Conservation (phyloP, 495 filamentous ascomycete species). For the Neurospora sp. region DNA sequence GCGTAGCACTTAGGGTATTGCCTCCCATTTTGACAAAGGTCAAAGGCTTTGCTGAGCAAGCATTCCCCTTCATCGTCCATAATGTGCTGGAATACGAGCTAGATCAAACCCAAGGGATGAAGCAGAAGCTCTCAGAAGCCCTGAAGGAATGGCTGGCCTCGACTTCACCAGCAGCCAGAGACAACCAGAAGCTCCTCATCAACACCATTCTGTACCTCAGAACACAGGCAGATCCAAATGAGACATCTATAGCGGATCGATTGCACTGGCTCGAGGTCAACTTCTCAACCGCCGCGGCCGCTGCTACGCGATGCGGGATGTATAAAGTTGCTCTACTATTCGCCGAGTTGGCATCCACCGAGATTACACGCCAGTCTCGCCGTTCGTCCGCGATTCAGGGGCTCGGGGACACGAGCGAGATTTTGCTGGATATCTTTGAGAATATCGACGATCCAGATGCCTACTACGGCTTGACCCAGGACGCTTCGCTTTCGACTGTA, state of each 20-base stretch:
- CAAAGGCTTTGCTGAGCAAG: conserved; percentile 55
- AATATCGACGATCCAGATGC: conserved; percentile 92
- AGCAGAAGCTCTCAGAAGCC: conserved; percentile 38
- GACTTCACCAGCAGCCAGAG: conserved; percentile 28
- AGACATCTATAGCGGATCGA: conserved; percentile 68
- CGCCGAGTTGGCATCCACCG: conserved; percentile 58
- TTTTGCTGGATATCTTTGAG: conserved; percentile 73
- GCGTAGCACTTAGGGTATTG: conserved; percentile 58
- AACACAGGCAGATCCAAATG: conserved; percentile 63
- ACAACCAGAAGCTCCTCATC: conserved; percentile 52
- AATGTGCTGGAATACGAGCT: conserved; percentile 51
- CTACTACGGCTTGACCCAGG: conserved; percentile 87
- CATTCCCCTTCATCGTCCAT: conserved; percentile 75
- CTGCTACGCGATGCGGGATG: conserved; percentile 75
- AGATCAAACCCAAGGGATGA: conserved; percentile 38
- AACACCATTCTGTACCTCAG: conserved; percentile 81
- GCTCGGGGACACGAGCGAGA: conserved; percentile 44
- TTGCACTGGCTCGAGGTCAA: conserved; percentile 80
- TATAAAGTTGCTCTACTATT: conserved; percentile 79
- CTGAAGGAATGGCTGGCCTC: conserved; percentile 40
- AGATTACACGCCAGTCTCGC: conserved; percentile 45
- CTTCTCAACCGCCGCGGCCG: conserved; percentile 57
- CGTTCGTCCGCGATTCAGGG: conserved; percentile 54
- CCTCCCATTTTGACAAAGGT: conserved; percentile 50
- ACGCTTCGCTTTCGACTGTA: conserved; percentile 61